Evolutionary conservation across 495 filamentous ascomycete genomes (phyloP), one percentile per base, ranked within the genome.

Genomic region (Lasiosphaeria miniovina): DNA sequence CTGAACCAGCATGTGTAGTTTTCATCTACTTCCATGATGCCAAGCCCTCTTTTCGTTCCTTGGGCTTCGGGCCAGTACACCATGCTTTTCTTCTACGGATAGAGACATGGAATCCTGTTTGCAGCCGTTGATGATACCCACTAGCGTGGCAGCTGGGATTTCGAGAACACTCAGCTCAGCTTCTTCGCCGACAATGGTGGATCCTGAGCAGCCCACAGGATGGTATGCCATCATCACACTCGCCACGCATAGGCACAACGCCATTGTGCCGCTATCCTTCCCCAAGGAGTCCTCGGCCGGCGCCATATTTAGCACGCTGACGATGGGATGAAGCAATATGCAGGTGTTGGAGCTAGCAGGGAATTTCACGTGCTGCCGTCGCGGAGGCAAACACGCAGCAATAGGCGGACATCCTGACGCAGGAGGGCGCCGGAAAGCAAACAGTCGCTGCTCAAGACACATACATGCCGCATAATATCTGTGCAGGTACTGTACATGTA

Each of bases 151-250:
- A 50, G 56, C 54, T 53, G 49, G 43, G 49, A 54, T 62, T 68
- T 67, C 66, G 63, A 68, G 63, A 68, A 68, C 49, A 58, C 43
- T 51, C 52, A 48, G 35, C 35, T 60, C 45, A 38, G 55, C 63
- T 57, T 61, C 60, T 55, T 61, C 59, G 49, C 51, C 59, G 36
- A 38, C 36, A 49, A 50, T 24, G 24, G 24, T 24, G 24, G 24
- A 24, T 24, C 24, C 14, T 35, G n/a, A 41, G 0, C 35, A 24
- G 36, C 53, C 46, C 34, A 61, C 52, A 41, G 36, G 38, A 9
- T 6, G 11, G 35, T 48, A n/a, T 45, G 50, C 36, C 36, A 24
- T 38, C 59, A 24, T 24, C 24, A 24, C 24, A 24, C 53, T 55
- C 10, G 58, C 34, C 52, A 38, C 24, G 35, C 59, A 51, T 41